Base-by-base conservation (phyloP, 169 alveolate genomes). In the Cryptosporidium parvum region DNA sequence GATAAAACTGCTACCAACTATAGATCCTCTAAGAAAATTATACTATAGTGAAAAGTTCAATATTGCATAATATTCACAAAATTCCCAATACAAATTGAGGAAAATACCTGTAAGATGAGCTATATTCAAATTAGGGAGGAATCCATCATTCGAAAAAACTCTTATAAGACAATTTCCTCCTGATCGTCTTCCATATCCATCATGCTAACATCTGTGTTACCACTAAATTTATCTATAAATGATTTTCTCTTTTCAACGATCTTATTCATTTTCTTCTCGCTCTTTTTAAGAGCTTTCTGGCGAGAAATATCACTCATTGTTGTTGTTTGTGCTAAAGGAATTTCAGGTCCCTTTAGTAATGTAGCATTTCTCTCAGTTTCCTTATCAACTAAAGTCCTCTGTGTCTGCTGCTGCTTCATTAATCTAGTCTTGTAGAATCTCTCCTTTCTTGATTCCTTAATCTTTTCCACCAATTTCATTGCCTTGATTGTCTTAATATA, bases 401-500 rank as follows among this genome's bases (percentile, higher is more conserved):
- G 89, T 31, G 89, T 29, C 35, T 80, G 89, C 56, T 80, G 89
- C 48, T 80, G 89, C 68, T 80, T 80, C 75, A 80, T 42, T 48
- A 80, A 65, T 42, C 89, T 59, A 18, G 75, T 65, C 56, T 80
- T 80, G 23, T 80, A 80, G n/a, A 95, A 95, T 85, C 94, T 86
- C 85, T 95, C 92, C 92, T 97, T 96, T 86, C 99, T 95, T 31
- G 92, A 92, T 89, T 93, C 94, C 92, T 96, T 96, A 21, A 98
- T 97, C 75, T 96, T 94, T 44, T 97, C 99, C 61, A 98, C 95
- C 91, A 93, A 93, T 93, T 97, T 96, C 97, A 98, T 97, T 7
- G 99, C 99, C 94, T 96, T 96, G 70, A 98, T 96, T 35, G 99
- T 98, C 91, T 97, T 96, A 42, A 97, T 96, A 92, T 96, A 96